Conservation (phyloP, 2,329 filamentous ascomycete genomes). For the Verticillium albo-atrum region DNA sequence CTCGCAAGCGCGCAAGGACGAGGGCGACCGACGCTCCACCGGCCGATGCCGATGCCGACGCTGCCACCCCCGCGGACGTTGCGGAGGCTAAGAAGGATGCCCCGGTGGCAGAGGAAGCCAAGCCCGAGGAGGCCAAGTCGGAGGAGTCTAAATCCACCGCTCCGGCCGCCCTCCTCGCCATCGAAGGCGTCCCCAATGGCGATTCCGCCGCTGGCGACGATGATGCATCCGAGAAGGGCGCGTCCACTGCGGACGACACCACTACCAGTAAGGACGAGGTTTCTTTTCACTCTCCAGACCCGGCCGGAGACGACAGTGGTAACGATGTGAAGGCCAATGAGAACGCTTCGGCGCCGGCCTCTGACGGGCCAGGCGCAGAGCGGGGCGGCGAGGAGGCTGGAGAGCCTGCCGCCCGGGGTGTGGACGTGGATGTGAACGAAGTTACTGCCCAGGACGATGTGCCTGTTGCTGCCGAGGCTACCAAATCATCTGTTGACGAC, state of each 20-base stretch:
- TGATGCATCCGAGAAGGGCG: not conserved
- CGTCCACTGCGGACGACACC: not conserved
- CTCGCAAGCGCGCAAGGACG: constrained; percentile 8
- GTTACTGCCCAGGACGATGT: not conserved
- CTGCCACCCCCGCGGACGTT: not conserved
- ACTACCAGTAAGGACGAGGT: constrained; percentile 1
- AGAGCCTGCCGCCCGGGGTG: not conserved
- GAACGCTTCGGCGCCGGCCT: not conserved
- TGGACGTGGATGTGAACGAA: not conserved
- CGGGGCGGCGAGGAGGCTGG: not conserved
- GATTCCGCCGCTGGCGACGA: not conserved
- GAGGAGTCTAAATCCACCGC: no score
- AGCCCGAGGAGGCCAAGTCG: not conserved
- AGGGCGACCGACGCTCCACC: not conserved
- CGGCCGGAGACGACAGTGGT: not conserved
- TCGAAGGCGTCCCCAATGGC: not conserved
- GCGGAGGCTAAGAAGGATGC: not conserved
- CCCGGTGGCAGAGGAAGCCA: not conserved
- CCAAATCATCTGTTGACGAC: not conserved
- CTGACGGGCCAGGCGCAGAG: constrained; percentile 5
- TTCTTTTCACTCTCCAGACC: not conserved
- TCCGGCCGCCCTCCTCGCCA: not conserved
- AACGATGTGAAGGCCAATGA: constrained; percentile 4
- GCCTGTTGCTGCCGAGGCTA: not conserved
- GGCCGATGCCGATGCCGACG: not conserved